phyloP scores from a whole-genome alignment of 257 asterid species.

The Solanum paucissectum region DNA sequence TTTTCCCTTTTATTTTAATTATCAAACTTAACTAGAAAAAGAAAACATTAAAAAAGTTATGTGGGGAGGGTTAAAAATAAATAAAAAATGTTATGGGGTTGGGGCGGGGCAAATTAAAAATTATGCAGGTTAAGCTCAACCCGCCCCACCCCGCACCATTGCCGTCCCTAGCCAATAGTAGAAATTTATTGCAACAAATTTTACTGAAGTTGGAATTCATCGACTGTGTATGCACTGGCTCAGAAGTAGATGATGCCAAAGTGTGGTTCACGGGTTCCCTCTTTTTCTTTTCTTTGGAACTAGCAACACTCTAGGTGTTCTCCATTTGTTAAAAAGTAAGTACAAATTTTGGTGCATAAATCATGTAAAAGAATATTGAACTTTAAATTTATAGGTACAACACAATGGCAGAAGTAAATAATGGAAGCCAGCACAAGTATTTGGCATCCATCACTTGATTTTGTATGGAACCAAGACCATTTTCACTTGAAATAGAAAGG shows the following conservation, averaged over 20 bases:
- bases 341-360: not conserved
- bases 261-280: not conserved
- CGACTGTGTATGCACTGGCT: not conserved
- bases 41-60: too few species aligned
- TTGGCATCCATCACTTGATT: not conserved
- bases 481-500: not conserved
- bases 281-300: not conserved
- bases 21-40: too few species aligned
- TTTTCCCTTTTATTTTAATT: too few species aligned
- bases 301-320: not conserved
- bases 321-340: not conserved
- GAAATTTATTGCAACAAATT: not conserved
- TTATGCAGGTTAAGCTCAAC: too few species aligned
- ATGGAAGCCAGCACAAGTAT: not conserved
- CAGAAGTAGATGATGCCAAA: not conserved
- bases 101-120: too few species aligned
- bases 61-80: too few species aligned
- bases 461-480: not conserved
- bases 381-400: not conserved
- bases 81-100: too few species aligned
- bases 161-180: not conserved
- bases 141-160: too few species aligned
- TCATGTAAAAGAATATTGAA: not conserved
- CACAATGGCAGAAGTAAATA: not conserved
- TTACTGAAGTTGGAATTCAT: not conserved